Conservation (phyloP, 202 grass and related monocot genomes). For the Zizania palustris region DNA sequence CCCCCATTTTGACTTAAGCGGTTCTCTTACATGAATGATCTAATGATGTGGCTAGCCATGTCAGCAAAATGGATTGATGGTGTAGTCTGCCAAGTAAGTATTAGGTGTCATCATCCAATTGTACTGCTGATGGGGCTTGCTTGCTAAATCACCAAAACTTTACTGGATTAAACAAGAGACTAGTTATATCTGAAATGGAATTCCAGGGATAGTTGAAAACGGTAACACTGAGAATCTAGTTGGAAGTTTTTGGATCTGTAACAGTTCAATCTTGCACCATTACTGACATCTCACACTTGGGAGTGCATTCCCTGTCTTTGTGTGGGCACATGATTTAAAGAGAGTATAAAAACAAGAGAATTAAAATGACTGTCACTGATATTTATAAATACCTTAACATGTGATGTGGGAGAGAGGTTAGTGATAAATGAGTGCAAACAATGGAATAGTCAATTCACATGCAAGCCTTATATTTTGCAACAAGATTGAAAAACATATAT, state of each 20-base stretch:
- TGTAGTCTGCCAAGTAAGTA: slow-evolving; percentile 12
- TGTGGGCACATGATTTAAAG: too few species aligned
- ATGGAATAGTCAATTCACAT: neutral
- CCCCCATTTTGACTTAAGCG: too few species aligned
- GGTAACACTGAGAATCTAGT: neutral
- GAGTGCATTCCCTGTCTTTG: neutral
- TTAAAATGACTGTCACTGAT: too few species aligned
- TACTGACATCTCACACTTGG: neutral
- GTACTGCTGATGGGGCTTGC: neutral
- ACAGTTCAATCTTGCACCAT: neutral
- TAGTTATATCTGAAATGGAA: neutral
- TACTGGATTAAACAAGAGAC: neutral
- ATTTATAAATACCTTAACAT: too few species aligned
- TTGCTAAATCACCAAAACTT: neutral
- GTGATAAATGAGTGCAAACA: neutral
- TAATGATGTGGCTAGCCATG: slow-evolving; percentile 14
- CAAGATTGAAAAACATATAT: neutral
- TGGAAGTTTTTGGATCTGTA: neutral
- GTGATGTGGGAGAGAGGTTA: too few species aligned
- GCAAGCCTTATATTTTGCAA: neutral
- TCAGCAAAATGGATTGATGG: slow-evolving; percentile 21
- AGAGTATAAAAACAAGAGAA: neutral
- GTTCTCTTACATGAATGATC: neutral
- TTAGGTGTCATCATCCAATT: neutral
- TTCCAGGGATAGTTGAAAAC: neutral